These are phyloP conservation scores for Ceratocystis papillata DNA, from an alignment of 2,329 filamentous ascomycete genomes.

Conservation along the genomic window DNA sequence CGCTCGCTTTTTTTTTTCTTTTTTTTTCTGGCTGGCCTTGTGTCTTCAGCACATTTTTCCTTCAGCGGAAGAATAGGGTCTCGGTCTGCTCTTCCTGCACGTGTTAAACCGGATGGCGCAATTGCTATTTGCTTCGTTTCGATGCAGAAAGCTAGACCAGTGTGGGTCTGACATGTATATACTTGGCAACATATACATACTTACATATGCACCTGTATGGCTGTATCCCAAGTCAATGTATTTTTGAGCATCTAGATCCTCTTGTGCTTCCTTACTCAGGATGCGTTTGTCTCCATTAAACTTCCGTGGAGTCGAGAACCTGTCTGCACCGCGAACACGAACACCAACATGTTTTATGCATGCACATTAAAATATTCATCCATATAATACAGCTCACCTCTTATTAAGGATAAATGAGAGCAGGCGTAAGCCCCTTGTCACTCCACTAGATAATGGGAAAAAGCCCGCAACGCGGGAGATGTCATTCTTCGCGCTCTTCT, in stretches of 20 bases:
- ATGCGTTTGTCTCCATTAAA: no score
- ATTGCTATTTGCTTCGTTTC: neutral
- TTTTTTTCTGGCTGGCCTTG: neutral
- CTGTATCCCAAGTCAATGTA: neutral
- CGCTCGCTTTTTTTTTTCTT: neutral
- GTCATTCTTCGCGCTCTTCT: neutral
- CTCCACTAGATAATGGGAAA: neutral
- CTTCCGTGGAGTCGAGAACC: no score
- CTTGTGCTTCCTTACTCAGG: neutral
- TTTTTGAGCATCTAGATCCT: conserved; percentile 5
- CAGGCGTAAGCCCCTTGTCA: neutral
- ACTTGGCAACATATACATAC: no score
- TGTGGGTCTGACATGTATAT: conserved; percentile 12
- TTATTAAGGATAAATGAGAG: no score
- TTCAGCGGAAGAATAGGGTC: neutral
- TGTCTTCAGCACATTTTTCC: neutral
- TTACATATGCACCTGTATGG: no score
- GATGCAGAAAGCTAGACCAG: neutral
- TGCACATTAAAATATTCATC: no score
- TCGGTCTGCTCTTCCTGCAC: neutral
- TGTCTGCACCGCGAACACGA: no score
- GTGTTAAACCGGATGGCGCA: neutral
- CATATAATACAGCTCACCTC: no score
- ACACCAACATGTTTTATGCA: no score
- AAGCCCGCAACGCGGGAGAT: no score